Base-by-base conservation (phyloP, 2,329 filamentous ascomycete species). In the Aureobasidium sp. region DNA sequence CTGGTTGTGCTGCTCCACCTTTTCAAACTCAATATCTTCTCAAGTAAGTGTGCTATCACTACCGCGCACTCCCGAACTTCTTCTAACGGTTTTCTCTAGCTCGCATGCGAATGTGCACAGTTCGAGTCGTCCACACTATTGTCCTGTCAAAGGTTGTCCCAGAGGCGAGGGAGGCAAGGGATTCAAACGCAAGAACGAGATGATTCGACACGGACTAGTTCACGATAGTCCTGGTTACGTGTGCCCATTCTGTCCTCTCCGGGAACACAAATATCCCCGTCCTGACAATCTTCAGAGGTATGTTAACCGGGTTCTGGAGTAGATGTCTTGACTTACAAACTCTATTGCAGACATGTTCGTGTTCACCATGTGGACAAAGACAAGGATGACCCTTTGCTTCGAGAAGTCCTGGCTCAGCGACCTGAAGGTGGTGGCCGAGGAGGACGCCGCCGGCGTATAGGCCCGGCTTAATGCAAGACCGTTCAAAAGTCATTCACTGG, bases 231-330 rank as follows among this genome's bases (percentile, higher is more conserved):
- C 94, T 1, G 93, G 93, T 64, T 99, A 97, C 70, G 87, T 96
- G 34, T 99, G 94, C 73, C 94, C 94, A 0, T 97, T 97, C 72
- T 99, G 94, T 73, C 89, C 91, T 1, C 91, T 96, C 70, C 83
- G 91, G 67, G 91, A 97, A 72, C 93, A 97, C 74, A 92, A 89
- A 72, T 97, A 97, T 73, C 94, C 94, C 5, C 82, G 94, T 68
- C 94, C 94, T 37, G 94, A 99, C 74, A 97, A 97, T 79, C 78
- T 99, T 62, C 93, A 97, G 78, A 86, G 93, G 90, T 95, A 80
- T 67, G 82, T 73, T 8, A 15, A 14, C 1, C 15, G 2, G 20
- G 11, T 25, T 6, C 3, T 17, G 2, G 4, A 25, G 2, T 22
- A 1, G 9, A 17, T 1, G 3, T 14, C 7, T n/a, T 37, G 55